Percentiles rank a stretch among this genome's conserved stretches.
These are phyloP conservation scores for Penicillium sp. DNA, from an alignment of 2,329 filamentous ascomycete genomes.

Conservation along the genomic window DNA sequence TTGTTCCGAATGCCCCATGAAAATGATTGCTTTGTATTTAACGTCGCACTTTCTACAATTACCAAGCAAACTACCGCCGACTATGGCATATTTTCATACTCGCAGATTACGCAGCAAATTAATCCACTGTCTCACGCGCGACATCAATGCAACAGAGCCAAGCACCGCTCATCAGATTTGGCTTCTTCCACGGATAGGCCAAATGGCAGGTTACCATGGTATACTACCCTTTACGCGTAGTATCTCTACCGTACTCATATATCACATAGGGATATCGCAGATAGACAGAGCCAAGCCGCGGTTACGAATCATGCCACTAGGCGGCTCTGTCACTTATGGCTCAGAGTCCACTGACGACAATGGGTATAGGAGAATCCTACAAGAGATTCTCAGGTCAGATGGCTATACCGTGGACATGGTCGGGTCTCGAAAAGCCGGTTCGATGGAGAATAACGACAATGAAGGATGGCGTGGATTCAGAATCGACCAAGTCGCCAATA, in stretches of 20 bases:
- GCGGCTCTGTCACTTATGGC: too few relatives aligned
- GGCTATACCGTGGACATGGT: too few relatives aligned
- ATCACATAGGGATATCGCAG: background rate
- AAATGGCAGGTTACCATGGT: background rate
- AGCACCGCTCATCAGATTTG: background rate
- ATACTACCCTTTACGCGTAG: background rate
- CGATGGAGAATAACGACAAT: background rate
- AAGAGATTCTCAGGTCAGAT: too few relatives aligned
- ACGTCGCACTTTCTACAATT: too few relatives aligned
- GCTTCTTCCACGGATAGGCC: background rate
- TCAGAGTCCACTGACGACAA: too few relatives aligned
- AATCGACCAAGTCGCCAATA: background rate
- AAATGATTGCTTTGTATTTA: too few relatives aligned
- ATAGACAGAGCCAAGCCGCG: background rate
- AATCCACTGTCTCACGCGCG: background rate
- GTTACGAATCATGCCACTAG: too few relatives aligned
- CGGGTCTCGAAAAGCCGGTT: too few relatives aligned
- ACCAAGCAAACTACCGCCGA: too few relatives aligned
- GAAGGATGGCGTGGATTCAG: background rate
- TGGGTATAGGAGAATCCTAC: too few relatives aligned
- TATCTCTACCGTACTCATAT: background rate
- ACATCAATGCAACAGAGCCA: background rate
- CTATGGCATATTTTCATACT: background rate
- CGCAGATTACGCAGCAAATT: background rate
- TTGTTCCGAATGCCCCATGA: too few relatives aligned